These are phyloP conservation scores for Chalciporus sphaerocephalus DNA, from an alignment of 768 basidiomycete genomes.

Conservation along the genomic window DNA sequence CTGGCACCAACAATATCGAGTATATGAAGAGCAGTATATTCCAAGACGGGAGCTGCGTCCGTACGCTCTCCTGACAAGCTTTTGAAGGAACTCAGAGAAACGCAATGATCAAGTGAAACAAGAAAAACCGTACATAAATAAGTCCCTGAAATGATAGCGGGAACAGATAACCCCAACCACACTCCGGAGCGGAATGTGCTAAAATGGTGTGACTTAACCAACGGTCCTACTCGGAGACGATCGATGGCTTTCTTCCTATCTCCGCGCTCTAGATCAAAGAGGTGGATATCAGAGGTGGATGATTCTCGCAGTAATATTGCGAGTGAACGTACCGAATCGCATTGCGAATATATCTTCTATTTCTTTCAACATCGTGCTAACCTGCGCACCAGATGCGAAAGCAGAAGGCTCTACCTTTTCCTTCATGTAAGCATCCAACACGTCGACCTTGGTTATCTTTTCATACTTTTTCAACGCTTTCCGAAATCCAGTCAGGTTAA, in stretches of 20 bases:
- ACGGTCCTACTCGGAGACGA: slow-evolving; percentile 53
- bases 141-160: slow-evolving; percentile 62
- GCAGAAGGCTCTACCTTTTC: slow-evolving; percentile 71
- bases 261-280: slow-evolving; percentile 46
- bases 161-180: slow-evolving; percentile 66
- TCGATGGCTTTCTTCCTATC: slow-evolving; percentile 73
- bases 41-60: slow-evolving; percentile 60
- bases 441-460: slow-evolving; percentile 68
- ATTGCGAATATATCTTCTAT: slow-evolving; percentile 74
- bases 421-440: slow-evolving; percentile 72
- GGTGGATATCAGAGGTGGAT: not conserved
- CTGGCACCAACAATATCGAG: slow-evolving; percentile 65
- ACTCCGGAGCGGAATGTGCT: slow-evolving; percentile 74
- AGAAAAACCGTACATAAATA: slow-evolving; percentile 44
- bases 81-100: not conserved
- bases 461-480: slow-evolving; percentile 86
- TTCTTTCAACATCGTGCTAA: slow-evolving; percentile 66
- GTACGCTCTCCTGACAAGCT: slow-evolving; percentile 57
- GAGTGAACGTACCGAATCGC: slow-evolving; percentile 61
- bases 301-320: not conserved
- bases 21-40: slow-evolving; percentile 75
- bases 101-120: not conserved
- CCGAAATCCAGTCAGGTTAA: slow-evolving; percentile 88
- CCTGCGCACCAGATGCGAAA: slow-evolving; percentile 58
- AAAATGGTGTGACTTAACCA: slow-evolving; percentile 58